These are phyloP conservation scores for Fraxinus excelsior DNA, from an alignment of 257 asterid species.

Conservation along the genomic window DNA sequence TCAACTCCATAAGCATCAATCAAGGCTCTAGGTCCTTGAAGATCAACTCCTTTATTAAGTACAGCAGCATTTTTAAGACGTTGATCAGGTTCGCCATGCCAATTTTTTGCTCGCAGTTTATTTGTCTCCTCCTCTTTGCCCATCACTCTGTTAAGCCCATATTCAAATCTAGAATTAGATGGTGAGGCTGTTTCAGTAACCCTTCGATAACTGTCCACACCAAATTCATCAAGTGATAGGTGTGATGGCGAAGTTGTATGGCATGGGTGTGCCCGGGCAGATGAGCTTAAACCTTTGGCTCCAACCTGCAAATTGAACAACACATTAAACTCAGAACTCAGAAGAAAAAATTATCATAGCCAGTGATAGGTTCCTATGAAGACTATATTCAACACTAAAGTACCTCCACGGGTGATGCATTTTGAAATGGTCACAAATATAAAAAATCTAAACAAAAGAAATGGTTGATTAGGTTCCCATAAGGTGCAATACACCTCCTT, in stretches of 20 bases:
- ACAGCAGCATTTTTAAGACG: conserved; percentile 52
- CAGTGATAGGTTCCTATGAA: conserved; percentile 25
- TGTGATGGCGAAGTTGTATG: conserved; percentile 38
- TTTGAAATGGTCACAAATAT: background rate
- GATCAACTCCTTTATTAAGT: conserved; percentile 54
- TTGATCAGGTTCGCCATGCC: conserved; percentile 51
- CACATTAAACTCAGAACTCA: conserved; percentile 32
- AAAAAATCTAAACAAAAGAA: background rate
- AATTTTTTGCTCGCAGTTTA: conserved; percentile 56
- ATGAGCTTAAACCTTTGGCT: conserved; percentile 53
- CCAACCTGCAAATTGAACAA: conserved; percentile 60
- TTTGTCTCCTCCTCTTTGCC: conserved; percentile 52
- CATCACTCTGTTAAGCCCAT: conserved; percentile 47
- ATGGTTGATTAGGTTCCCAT: background rate
- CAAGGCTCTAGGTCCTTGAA: conserved; percentile 87
- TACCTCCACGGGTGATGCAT: conserved; percentile 20
- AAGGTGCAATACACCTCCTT: background rate
- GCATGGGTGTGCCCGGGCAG: background rate
- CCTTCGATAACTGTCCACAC: conserved; percentile 50
- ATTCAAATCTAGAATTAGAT: conserved; percentile 52
- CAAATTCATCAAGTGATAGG: conserved; percentile 57
- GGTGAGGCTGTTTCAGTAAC: conserved; percentile 57
- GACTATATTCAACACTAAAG: conserved; percentile 16
- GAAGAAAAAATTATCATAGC: conserved; percentile 27
- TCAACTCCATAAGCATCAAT: conserved; percentile 97